Evolutionary conservation across 768 basidiomycete genomes (phyloP), one percentile per base, ranked within the genome.

Genomic region (Psilocybe cubensis): DNA sequence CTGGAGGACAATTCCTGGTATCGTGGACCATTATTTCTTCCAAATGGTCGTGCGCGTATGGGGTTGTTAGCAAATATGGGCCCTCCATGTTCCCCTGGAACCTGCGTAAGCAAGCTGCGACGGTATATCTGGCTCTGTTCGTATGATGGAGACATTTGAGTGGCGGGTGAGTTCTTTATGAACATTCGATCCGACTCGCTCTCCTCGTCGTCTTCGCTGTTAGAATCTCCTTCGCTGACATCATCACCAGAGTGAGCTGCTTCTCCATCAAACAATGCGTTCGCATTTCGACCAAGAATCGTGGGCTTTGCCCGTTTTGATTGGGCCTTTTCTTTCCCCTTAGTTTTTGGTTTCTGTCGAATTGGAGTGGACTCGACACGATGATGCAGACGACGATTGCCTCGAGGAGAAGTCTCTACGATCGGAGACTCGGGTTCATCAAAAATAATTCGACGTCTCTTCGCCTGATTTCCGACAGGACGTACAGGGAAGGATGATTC

Each of bases 191-290:
- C 91, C 29, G 82, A 84, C 64, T 89, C 90, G 66, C 78, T 82
- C 64, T 88, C 88, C 24, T 73, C 76, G 23, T 82, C 79, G 35
- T 83, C 81, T 59, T 79, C 83, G 63, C 74, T 78, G 29, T 74
- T 78, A 0, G 86, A 87, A 1, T 75, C 76, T 29, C 89, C 90
- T 53, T 77, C 81, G 63, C 87, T 88, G 53, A 78, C 77, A 65
- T 94, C 92, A 55, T 91, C 91, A 18, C 91, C 92, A 8, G 93
- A 94, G 64, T 93, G 92, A 17, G 71, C 71, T 3, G 92, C 92
- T 66, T 87, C 88, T 29, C 83, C 76, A 62, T 91, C 91, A 50
- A 91, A 77, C 66, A 86, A 76, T 1, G 66, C 64, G 68, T 81
- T 69, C 33, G 57, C 66, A 51, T 67, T 66, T 35, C 42, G 64